phyloP scores from a whole-genome alignment of 2,329 filamentous ascomycete genomes.

The Fusarium mexicanum region DNA sequence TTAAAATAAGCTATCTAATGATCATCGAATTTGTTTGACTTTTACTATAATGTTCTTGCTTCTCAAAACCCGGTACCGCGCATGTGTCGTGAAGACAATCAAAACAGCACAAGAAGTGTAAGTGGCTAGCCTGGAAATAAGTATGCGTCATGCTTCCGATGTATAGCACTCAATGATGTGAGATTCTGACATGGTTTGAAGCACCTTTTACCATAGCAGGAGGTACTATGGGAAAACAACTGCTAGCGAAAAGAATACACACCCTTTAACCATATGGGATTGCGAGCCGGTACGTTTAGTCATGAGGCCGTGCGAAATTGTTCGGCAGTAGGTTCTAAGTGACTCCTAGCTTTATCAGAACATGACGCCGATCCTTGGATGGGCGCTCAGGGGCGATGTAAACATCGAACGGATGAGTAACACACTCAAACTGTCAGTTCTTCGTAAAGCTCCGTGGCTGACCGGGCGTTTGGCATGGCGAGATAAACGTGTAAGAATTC shows the following conservation, averaged over 20 bases:
- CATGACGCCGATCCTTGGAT: not conserved
- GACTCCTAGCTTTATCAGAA: not conserved
- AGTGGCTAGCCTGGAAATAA: not conserved
- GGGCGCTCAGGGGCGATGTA: not conserved
- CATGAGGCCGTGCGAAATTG: accelerated
- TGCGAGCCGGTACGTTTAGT: not conserved
- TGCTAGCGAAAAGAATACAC: not conserved
- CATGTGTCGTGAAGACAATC: too few relatives aligned
- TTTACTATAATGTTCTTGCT: not conserved
- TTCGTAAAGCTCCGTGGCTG: not conserved
- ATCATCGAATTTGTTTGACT: not conserved
- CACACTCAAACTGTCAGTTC: not conserved
- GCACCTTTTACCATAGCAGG: not conserved
- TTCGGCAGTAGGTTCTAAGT: not conserved
- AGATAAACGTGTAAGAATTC: not conserved
- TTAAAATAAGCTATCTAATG: accelerated
- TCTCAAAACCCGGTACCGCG: not conserved
- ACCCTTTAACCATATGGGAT: not conserved
- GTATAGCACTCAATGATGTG: accelerated
- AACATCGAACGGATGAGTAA: not conserved
- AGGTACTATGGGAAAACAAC: not conserved
- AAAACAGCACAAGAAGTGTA: not conserved
- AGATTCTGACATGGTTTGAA: not conserved
- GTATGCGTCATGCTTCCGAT: accelerated
- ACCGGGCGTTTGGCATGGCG: not conserved